Evolutionary conservation across 2,329 filamentous ascomycete genomes (phyloP), one percentile per base, ranked within the genome.

Genomic region (Talaromyces sp.): DNA sequence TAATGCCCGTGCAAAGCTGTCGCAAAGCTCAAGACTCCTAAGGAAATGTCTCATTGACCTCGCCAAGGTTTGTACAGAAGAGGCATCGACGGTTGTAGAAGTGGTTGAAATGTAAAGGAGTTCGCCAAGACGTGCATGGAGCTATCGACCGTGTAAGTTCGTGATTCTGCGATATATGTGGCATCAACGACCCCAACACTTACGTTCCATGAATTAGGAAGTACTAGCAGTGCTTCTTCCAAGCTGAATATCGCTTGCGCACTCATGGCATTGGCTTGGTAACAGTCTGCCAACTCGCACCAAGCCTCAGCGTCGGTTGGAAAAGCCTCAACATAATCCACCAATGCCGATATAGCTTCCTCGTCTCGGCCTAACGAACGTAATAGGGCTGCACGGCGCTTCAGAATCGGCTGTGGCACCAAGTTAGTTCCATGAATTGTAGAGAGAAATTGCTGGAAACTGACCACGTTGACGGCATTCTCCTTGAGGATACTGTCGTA

Each of bases 161-260:
- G 21, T 46, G 43, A 9, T 24, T 24, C 48, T 14, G 26, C 48
- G 7, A 27, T 26, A 29, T 27, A 17, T n/a, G 48, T 5, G 2
- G 9, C 48, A 26, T 27, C 48, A n/a, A 27, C 7, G 24, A 52
- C 5, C 12, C 32, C 27, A 21, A 48, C 29, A 74, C 89, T 73
- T 74, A 94, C 90, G 79, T 96, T 97, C 92, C 94, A 99, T 21
- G 93, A 91, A 78, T 96, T 96, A 3, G 94, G 93, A 57, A 86
- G 85, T 60, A 96, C 81, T 56, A 97, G 80, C 51, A 99, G 76
- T 21, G 96, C 91, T 74, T 99, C 94, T 74, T 99, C 94, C 51
- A 96, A 78, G 62, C 91, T 88, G 74, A 89, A 96, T 56, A 96
- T 86, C 43, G 92, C 90, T 74, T 97, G 93, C 14, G 87, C 78